Evolutionary conservation across 1,284 basidiomycete species (phyloP).

Genomic region (Sporisorium iseilematis-ciliati): DNA sequence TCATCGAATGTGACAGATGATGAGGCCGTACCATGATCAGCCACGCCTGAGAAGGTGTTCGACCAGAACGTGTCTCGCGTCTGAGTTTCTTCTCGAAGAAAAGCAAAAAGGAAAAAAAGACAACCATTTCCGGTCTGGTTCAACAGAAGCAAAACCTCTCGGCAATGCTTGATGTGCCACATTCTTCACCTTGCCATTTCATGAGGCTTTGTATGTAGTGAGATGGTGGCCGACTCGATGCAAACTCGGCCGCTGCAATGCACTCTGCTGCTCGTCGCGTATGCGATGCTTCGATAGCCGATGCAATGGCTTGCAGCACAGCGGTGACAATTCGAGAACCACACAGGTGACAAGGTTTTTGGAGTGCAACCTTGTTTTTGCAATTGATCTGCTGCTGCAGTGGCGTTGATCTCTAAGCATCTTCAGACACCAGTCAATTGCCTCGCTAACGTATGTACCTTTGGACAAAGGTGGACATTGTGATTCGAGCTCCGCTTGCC

Average conservation of each 20-base stretch:
- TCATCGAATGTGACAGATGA: too few relatives aligned
- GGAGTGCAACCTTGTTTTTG: neutral
- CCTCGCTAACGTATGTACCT: neutral
- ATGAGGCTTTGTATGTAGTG: neutral
- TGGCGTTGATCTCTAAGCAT: neutral
- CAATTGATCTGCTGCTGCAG: neutral
- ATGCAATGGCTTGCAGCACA: neutral
- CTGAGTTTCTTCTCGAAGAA: too few relatives aligned
- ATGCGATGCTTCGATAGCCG: neutral
- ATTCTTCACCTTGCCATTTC: too few relatives aligned
- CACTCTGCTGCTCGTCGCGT: neutral
- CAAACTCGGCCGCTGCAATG: neutral
- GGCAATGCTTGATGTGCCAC: too few relatives aligned
- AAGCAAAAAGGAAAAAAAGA: too few relatives aligned
- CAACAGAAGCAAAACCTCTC: too few relatives aligned
- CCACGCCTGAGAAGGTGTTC: too few relatives aligned
- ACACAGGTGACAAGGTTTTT: neutral
- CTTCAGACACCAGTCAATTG: too few relatives aligned
- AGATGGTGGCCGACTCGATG: neutral
- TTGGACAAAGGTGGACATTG: neutral
- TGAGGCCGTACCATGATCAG: too few relatives aligned
- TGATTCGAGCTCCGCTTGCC: constrained; percentile 6
- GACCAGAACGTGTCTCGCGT: too few relatives aligned
- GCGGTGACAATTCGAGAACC: neutral
- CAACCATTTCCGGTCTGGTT: too few relatives aligned